A percentile compares a stretch with the other conserved stretches of the same genome.
phyloP scores from a whole-genome alignment of 2,329 filamentous ascomycete genomes.

The Escovopsis sp. region DNA sequence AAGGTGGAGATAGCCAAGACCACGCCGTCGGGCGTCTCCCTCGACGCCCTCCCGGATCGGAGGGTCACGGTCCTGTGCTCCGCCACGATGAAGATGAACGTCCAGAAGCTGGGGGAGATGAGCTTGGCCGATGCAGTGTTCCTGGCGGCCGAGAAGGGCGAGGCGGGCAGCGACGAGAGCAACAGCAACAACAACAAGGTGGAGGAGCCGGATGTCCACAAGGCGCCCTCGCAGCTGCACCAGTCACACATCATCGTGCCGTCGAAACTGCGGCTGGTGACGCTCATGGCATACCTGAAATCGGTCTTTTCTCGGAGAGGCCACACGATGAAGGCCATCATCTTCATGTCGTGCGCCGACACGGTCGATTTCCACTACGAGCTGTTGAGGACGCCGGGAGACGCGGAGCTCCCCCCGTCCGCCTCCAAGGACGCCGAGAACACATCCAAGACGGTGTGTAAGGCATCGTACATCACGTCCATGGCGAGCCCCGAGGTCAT shows the following conservation, averaged over 20 bases:
- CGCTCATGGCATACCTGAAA: constrained; percentile 70
- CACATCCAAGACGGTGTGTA: constrained; percentile 47
- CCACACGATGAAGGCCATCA: constrained; percentile 88
- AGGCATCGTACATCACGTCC: constrained; percentile 58
- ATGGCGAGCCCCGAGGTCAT: constrained; percentile 59
- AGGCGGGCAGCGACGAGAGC: constrained; percentile 20
- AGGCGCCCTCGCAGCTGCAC: constrained; percentile 80
- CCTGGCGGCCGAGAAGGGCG: constrained; percentile 51
- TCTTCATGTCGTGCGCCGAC: constrained; percentile 95
- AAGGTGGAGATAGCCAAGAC: constrained; percentile 43
- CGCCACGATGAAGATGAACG: constrained; percentile 95
- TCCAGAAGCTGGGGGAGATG: constrained; percentile 85
- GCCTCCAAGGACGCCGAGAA: constrained; percentile 19
- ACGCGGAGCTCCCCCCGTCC: constrained; percentile 11
- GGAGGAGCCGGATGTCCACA: constrained; percentile 44
- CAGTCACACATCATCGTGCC: constrained; percentile 81
- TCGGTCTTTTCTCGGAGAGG: constrained; percentile 78
- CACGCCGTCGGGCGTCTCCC: constrained; percentile 40
- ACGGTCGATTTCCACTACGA: constrained; percentile 96
- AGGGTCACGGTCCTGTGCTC: constrained; percentile 86
- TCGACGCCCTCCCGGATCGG: constrained; percentile 55
- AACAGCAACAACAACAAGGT: constrained; percentile 24
- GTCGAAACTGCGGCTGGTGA: constrained; percentile 80
- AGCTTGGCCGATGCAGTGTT: constrained; percentile 86
- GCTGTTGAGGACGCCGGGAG: constrained; percentile 42